These are phyloP conservation scores for Wickerhamomyces tratensis DNA, from an alignment of 805 yeast genomes.

Conservation along the genomic window DNA sequence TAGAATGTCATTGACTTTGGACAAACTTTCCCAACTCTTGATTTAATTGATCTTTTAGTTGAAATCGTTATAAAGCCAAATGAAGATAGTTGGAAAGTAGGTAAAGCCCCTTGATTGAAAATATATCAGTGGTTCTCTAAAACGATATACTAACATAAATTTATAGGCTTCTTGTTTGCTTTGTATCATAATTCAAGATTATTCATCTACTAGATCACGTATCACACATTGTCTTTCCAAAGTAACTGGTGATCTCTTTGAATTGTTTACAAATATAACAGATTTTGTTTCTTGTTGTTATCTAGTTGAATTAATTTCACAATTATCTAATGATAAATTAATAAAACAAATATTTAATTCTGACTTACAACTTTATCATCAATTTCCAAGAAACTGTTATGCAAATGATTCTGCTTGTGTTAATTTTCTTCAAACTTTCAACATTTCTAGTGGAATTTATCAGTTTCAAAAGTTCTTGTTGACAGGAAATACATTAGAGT, in stretches of 20 bases:
- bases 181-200: conserved; percentile 16
- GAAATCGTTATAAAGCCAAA: conserved; percentile 3
- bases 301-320: conserved; percentile 14
- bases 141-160: neutral
- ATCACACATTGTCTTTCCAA: neutral
- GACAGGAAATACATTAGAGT: conserved; percentile 1
- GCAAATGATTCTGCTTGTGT: conserved; percentile 12
- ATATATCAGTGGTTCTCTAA: too few species aligned
- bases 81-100: conserved; percentile 17
- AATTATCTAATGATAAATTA: conserved; percentile 3
- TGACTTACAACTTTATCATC: neutral
- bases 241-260: neutral
- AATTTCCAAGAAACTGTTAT: conserved; percentile 3
- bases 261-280: conserved; percentile 3
- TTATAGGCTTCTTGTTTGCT: conserved; percentile 8
- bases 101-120: neutral
- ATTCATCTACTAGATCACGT: conserved; percentile 2
- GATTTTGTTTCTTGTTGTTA: conserved; percentile 12
- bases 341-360: neutral
- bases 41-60: conserved; percentile 4
- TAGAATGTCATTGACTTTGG: neutral
- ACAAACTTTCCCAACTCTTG: neutral
- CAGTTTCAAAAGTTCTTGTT: conserved; percentile 5
- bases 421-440: conserved; percentile 5
- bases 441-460: neutral